Percentiles rank a stretch among this genome's conserved stretches.
phyloP scores from a whole-genome alignment of 2,329 filamentous ascomycete species.

The Curvularia eragrostidis region DNA sequence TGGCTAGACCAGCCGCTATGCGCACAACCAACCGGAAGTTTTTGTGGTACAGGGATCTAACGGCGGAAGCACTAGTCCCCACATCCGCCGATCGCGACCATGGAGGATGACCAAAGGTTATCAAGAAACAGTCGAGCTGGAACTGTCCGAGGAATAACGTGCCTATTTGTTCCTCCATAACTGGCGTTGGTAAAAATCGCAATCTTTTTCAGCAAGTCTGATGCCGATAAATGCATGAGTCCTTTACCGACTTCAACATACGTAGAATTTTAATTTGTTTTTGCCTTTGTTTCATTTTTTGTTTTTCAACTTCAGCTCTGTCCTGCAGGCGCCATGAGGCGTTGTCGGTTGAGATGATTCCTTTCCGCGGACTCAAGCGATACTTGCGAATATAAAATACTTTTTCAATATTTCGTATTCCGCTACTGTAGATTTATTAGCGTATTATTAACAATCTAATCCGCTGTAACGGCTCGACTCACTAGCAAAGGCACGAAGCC shows the following conservation, averaged over 20 bases:
- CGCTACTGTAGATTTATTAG: not conserved
- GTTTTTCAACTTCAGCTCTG: not conserved
- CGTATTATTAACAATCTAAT: too few relatives aligned
- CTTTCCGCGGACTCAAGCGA: not conserved
- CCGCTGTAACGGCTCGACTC: too few relatives aligned
- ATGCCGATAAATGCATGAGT: not conserved
- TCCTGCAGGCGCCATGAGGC: not conserved
- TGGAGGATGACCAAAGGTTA: not conserved
- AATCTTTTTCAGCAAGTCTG: too few relatives aligned
- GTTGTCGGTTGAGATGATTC: not conserved
- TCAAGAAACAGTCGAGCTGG: not conserved
- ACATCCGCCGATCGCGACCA: not conserved
- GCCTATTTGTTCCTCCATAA: not conserved
- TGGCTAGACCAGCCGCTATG: not conserved
- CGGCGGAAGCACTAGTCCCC: conserved; percentile 1
- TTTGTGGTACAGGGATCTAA: not conserved
- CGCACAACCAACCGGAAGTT: not conserved
- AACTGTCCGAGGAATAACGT: not conserved
- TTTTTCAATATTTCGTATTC: not conserved
- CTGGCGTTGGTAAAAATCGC: not conserved
- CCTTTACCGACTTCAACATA: too few relatives aligned
- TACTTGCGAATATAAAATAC: not conserved
- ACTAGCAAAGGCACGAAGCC: too few relatives aligned
- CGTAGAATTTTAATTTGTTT: too few relatives aligned
- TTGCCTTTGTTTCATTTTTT: too few relatives aligned